These are phyloP conservation scores for Emergomyces orientalis DNA, from an alignment of 2,329 filamentous ascomycete species.

Conservation along the genomic window DNA sequence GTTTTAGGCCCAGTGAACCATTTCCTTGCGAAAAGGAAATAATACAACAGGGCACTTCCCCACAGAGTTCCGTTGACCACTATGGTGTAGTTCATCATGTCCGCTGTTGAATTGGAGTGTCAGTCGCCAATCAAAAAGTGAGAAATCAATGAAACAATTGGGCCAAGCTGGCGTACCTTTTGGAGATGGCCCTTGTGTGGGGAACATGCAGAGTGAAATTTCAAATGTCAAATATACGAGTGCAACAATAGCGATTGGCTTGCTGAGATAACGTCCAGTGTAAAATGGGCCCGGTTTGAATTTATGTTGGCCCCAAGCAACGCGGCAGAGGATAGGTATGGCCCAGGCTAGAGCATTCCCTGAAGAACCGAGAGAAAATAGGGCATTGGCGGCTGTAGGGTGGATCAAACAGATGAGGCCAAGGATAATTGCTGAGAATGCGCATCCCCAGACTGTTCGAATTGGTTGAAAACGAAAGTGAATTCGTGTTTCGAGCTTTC, in stretches of 20 bases:
- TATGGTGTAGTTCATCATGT: conserved; percentile 55
- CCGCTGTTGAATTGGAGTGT: conserved; percentile 20
- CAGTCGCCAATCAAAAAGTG: conserved; percentile 7
- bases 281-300: conserved; percentile 53
- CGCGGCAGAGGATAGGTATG: conserved; percentile 48
- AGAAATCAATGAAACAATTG: conserved; percentile 3
- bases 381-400: conserved; percentile 47
- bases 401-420: conserved; percentile 52
- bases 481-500: conserved; percentile 46
- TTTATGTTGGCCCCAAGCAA: conserved; percentile 49
- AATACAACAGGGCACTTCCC: conserved; percentile 49
- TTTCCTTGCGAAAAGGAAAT: conserved; percentile 48
- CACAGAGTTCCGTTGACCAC: conserved; percentile 53
- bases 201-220: conserved; percentile 51
- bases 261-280: conserved; percentile 44
- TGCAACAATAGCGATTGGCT: conserved; percentile 45
- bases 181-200: conserved; percentile 46
- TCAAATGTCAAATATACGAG: conserved; percentile 49
- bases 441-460: conserved; percentile 47
- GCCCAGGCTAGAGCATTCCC: conserved; percentile 55
- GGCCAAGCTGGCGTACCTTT: conserved; percentile 25
- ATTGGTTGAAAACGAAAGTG: conserved; percentile 46
- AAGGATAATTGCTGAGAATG: conserved; percentile 43
- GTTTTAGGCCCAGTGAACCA: conserved; percentile 53
- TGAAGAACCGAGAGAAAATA: conserved; percentile 52